A percentile compares a stretch with the other conserved stretches of the same genome.
Evolutionary conservation across 1,284 basidiomycete species (phyloP).

Genomic region (Ganoderma leucocontextum): DNA sequence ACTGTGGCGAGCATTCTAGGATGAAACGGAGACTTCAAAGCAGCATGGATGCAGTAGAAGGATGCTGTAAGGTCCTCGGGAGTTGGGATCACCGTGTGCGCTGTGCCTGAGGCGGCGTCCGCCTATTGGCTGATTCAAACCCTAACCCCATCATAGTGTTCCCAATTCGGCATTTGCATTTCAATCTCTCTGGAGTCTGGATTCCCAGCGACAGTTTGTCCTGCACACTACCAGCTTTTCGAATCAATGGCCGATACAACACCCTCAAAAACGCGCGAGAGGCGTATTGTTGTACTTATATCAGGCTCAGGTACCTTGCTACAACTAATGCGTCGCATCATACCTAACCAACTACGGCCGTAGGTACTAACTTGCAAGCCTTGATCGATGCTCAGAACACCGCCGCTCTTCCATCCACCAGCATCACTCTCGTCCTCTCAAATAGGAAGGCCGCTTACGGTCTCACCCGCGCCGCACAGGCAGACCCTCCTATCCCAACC

Average conservation of each 20-base stretch:
- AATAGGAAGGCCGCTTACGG: constrained; percentile 95
- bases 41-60: neutral
- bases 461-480: constrained; percentile 78
- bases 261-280: constrained; percentile 25
- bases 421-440: constrained; percentile 88
- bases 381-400: constrained; percentile 88
- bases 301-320: constrained; percentile 80
- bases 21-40: neutral
- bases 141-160: constrained; percentile 2
- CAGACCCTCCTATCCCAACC: constrained; percentile 82
- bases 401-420: constrained; percentile 68
- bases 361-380: constrained; percentile 96
- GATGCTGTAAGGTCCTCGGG: neutral
- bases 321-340: constrained; percentile 16
- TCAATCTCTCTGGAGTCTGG: neutral
- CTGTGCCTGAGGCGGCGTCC: neutral
- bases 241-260: constrained; percentile 32
- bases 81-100: neutral
- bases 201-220: neutral
- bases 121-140: neutral
- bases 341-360: constrained; percentile 11
- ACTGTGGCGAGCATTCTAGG: neutral
- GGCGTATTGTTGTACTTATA: constrained; percentile 72
- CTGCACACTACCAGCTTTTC: neutral
- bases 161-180: neutral